phyloP scores from a whole-genome alignment of 2,329 filamentous ascomycete species.

The Fusarium secorum region DNA sequence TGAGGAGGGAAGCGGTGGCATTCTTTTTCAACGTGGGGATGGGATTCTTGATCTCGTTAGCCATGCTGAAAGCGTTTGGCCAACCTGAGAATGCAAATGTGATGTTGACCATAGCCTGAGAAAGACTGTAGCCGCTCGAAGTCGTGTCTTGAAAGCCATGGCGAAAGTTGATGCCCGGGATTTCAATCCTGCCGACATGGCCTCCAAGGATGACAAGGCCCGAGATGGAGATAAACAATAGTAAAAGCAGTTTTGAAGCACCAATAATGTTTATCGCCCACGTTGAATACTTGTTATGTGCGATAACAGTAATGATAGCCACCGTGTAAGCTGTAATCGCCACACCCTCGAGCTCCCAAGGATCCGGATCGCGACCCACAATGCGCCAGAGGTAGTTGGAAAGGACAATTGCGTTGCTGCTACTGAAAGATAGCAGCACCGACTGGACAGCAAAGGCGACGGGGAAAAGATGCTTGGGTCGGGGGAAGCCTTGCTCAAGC shows the following conservation, averaged over 20 bases:
- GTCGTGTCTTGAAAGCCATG: slow-evolving; percentile 49
- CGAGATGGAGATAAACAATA: slow-evolving; percentile 67
- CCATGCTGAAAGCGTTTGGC: slow-evolving; percentile 67
- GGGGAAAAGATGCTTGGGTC: slow-evolving; percentile 70
- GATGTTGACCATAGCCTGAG: slow-evolving; percentile 63
- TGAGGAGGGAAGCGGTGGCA: slow-evolving; percentile 56
- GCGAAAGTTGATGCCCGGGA: slow-evolving; percentile 48
- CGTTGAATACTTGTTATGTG: slow-evolving; percentile 65
- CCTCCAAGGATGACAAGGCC: slow-evolving; percentile 67
- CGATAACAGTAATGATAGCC: slow-evolving; percentile 62
- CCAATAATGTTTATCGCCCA: slow-evolving; percentile 65
- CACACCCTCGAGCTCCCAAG: slow-evolving; percentile 73
- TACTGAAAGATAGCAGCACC: slow-evolving; percentile 70
- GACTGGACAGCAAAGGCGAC: slow-evolving; percentile 70
- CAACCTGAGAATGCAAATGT: slow-evolving; percentile 66
- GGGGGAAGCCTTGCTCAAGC: slow-evolving; percentile 71
- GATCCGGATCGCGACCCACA: slow-evolving; percentile 55
- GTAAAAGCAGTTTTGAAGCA: slow-evolving; percentile 64
- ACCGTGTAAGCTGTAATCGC: slow-evolving; percentile 70
- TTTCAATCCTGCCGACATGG: slow-evolving; percentile 41
- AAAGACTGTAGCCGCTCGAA: slow-evolving; percentile 47
- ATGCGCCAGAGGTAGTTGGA: slow-evolving; percentile 70
- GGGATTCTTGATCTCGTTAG: slow-evolving; percentile 69
- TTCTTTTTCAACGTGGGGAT: slow-evolving; percentile 61
- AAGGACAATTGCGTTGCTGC: slow-evolving; percentile 68